Evolutionary conservation across 257 asterid species (phyloP), one percentile per base, ranked within the genome.

Genomic region (Fraxinus anomala): DNA sequence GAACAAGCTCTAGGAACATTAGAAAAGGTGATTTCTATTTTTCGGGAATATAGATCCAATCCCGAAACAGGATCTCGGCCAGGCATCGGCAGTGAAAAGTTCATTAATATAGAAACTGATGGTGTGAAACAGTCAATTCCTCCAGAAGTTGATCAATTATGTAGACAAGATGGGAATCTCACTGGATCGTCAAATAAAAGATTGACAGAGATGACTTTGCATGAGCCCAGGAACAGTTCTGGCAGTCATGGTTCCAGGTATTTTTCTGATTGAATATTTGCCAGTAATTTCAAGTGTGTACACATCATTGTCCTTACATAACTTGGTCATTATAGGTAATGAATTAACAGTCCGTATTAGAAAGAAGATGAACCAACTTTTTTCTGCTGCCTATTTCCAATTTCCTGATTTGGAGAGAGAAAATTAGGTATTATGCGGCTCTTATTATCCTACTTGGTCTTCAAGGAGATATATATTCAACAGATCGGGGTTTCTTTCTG

Each of bases 211-310:
- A 54, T 69, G 77, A 77, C 72, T 65, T 49, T 82, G 17, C 16
- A 72, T 61, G 89, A 84, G 80, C 81, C 85, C 34, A 86, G 92
- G 79, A 86, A 78, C 83, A 88, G 82, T 88, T 83, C 86, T 21
- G 85, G 79, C 28, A 80, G 84, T 85, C 89, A 80, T 70, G 84
- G 83, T 39, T 88, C 92, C 83, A 91, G 97, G 98, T 93, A 89
- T 81, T 39, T 51, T 47, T 69, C 39, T 51, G 9, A 49, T 23
- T 19, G 21, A 69, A 69, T 44, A 44, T 44, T 44, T 17, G 13
- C 17, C 54, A 44, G 17, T 44, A 44, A 44, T 44, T 11, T 13
- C 51, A 49, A 51, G 63, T 5, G 23, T 51, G 10, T 3, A 51
- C 54, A 4, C 63, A 19, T 51, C 23, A 16, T 42, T 42, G 23